Conservation (phyloP, 2,329 filamentous ascomycete genomes). For the Teratosphaeria zuluensis region DNA sequence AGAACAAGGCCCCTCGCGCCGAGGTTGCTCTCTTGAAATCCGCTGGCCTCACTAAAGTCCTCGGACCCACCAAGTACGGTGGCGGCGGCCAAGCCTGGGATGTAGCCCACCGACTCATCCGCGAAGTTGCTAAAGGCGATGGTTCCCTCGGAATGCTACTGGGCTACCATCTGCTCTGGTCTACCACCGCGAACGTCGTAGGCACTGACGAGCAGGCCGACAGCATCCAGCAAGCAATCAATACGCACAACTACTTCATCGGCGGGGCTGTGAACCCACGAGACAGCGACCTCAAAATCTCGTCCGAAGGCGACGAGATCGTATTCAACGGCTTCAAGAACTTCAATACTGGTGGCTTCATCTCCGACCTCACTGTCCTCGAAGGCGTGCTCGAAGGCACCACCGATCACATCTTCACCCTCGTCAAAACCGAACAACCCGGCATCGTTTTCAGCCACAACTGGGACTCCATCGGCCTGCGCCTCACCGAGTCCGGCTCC, state of each 20-base stretch:
- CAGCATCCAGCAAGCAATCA: conserved; percentile 46
- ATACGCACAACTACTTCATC: conserved; percentile 56
- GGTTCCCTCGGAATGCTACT: conserved; percentile 57
- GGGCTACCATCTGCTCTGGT: conserved; percentile 57
- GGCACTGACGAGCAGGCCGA: conserved; percentile 52
- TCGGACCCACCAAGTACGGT: conserved; percentile 42
- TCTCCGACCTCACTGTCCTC: conserved; percentile 56
- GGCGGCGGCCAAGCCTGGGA: conserved; percentile 46
- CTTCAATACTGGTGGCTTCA: conserved; percentile 59
- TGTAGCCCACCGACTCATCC: conserved; percentile 49
- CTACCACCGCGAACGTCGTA: conserved; percentile 50
- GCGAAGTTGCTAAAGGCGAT: conserved; percentile 55
- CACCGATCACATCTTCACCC: conserved; percentile 52
- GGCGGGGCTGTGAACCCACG: conserved; percentile 57
- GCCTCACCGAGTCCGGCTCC: conserved; percentile 54
- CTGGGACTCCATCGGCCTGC: conserved; percentile 56
- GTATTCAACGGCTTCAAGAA: conserved; percentile 54
- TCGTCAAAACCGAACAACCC: conserved; percentile 48
- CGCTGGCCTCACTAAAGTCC: conserved; percentile 40
- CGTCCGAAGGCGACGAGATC: conserved; percentile 43
- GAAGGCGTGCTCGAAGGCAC: conserved; percentile 53
- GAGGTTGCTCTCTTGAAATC: conserved; percentile 45
- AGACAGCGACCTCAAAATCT: conserved; percentile 52
- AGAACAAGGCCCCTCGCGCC: conserved; percentile 43
- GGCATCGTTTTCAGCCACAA: conserved; percentile 51